Evolutionary conservation across 169 alveolate species (phyloP), one percentile per base, ranked within the genome.

Genomic region (Perkinsus marinus): DNA sequence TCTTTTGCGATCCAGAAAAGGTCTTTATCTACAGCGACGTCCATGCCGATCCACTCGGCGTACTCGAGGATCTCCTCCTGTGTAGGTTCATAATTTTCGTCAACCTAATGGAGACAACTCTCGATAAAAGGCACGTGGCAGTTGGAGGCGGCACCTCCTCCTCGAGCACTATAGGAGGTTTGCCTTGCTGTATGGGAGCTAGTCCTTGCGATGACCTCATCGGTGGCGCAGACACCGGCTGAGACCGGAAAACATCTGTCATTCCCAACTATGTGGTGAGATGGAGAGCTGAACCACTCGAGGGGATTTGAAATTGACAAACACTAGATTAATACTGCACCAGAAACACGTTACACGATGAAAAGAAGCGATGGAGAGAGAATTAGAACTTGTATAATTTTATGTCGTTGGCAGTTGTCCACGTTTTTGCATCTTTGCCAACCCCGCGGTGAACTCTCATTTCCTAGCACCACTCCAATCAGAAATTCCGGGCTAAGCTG

Each of bases 1-100:
- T 95, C 97, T 90, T 95, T 94, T 16, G 97, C 98, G n/a, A 95
- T 96, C 91, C 95, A 95, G 69, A 96, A 92, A 3, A 95, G 92
- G 43, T 95, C 96, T 36, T 92, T 89, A 91, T 95, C 97, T 39
- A 93, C 94, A 0, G 89, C 92, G 36, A 94, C 34, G 90, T 94
- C 96, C 98, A 97, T 97, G 39, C 98, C 98, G 47, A 97, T 94
- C 93, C 93, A 97, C 36, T 94, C 93, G 13, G 98, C 98, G 92
- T 97, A 97, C 90, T 97, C 97, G 89, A 92, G 92, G n/a, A 97
- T 94, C 95, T 97, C 98, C 91, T 96, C 96, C 22, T 92, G 91
- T 0, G 96, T 93, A 9, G 98, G 98, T 39, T 95, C 96, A 91
- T 97, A 96, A 92, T 96, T 93, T 22, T 96, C 97, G 92, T 96